These are phyloP conservation scores for Suhomyces prunicola DNA, from an alignment of 805 yeast species.

Conservation along the genomic window DNA sequence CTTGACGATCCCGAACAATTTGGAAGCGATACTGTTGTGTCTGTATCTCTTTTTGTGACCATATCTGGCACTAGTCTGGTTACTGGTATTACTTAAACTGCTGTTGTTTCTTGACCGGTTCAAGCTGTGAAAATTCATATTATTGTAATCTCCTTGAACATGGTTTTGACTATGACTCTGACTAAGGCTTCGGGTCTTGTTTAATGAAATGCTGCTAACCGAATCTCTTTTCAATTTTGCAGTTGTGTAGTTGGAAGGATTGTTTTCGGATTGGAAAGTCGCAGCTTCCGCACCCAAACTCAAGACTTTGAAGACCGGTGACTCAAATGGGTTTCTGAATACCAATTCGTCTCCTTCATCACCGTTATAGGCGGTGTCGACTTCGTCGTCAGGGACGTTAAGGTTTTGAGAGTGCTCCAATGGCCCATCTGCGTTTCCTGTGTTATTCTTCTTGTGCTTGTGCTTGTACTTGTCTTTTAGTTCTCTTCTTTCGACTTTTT, in stretches of 20 bases:
- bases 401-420: background rate
- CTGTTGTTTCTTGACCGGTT: background rate
- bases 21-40: slow-evolving; percentile 3
- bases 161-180: background rate
- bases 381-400: background rate
- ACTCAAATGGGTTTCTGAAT: slow-evolving; percentile 18
- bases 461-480: slow-evolving; percentile 3
- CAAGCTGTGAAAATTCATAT: background rate
- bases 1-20: background rate
- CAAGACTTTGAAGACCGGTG: background rate
- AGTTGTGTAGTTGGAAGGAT: slow-evolving; percentile 1
- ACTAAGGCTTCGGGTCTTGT: background rate
- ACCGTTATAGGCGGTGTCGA: background rate
- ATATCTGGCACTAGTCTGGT: background rate
- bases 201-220: background rate
- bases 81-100: background rate
- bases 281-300: background rate
- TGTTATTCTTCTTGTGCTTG: background rate
- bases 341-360: slow-evolving; percentile 1
- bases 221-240: background rate
- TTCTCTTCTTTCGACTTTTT: slow-evolving; percentile 5
- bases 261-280: background rate
- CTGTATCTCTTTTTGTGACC: slow-evolving; percentile 1
- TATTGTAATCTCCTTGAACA: background rate
- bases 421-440: background rate